Conservation (phyloP, 805 yeast species). For the Suhomyces prunicola region DNA sequence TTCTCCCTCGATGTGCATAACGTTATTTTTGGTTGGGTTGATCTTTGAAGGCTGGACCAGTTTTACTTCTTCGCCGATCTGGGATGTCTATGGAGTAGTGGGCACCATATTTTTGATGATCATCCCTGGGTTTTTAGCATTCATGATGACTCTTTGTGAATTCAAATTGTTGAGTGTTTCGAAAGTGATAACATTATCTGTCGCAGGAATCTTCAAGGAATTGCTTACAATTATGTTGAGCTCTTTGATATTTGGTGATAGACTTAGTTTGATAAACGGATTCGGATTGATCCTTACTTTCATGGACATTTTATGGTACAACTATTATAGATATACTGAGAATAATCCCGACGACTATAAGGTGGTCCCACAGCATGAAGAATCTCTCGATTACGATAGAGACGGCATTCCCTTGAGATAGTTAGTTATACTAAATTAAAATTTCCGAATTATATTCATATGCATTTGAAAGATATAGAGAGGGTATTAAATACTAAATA, state of each 20-base stretch:
- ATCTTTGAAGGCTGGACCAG: conserved; percentile 63
- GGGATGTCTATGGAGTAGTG: conserved; percentile 59
- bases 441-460: background rate
- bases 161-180: conserved; percentile 79
- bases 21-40: conserved; percentile 60
- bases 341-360: conserved; percentile 7
- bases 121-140: conserved; percentile 84
- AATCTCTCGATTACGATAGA: background rate
- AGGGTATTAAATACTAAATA: background rate
- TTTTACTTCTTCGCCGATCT: conserved; percentile 54
- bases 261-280: conserved; percentile 60
- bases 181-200: conserved; percentile 78
- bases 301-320: conserved; percentile 79
- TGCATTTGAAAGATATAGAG: background rate
- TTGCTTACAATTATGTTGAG: conserved; percentile 76
- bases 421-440: background rate
- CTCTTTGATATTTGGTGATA: conserved; percentile 69
- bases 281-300: conserved; percentile 75
- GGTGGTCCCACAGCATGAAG: conserved; percentile 4
- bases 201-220: conserved; percentile 93
- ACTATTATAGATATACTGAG: conserved; percentile 52
- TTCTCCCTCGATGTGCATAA: conserved; percentile 77
- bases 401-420: background rate
- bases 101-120: conserved; percentile 57
- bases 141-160: conserved; percentile 85